phyloP scores from a whole-genome alignment of 2,329 filamentous ascomycete genomes.

The Penicillium corylophilum region DNA sequence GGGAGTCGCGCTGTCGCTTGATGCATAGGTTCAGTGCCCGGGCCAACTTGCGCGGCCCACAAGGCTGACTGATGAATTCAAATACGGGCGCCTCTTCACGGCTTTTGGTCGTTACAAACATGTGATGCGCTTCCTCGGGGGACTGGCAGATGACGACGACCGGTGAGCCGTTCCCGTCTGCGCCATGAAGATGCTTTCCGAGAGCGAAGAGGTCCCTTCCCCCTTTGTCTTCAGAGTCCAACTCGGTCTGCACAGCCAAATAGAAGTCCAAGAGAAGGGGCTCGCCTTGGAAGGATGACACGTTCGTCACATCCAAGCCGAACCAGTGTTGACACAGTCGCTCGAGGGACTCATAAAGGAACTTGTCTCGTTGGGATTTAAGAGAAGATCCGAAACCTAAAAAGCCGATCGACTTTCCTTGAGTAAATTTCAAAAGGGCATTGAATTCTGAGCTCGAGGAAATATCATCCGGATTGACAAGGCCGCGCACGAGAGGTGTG shows the following conservation, averaged over 20 bases:
- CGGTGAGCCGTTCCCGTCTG: constrained; percentile 14
- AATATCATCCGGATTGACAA: not conserved
- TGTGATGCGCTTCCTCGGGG: constrained; percentile 22
- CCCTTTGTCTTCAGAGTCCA: not conserved
- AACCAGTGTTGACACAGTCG: constrained; percentile 25
- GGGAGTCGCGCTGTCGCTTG: constrained; percentile 14
- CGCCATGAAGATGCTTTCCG: not conserved
- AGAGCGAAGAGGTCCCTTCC: not conserved
- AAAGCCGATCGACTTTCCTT: constrained; percentile 20
- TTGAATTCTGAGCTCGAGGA: not conserved
- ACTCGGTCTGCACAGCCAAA: constrained; percentile 12
- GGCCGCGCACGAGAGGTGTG: not conserved
- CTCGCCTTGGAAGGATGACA: constrained; percentile 1
- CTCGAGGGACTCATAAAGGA: constrained; percentile 17
- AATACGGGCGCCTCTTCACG: constrained; percentile 14
- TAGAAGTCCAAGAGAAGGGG: constrained; percentile 19
- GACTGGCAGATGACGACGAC: constrained; percentile 32
- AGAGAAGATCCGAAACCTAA: constrained; percentile 17
- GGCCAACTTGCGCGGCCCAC: constrained; percentile 36
- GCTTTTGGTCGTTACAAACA: constrained; percentile 16
- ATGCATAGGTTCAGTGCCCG: constrained; percentile 27
- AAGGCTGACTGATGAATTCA: constrained; percentile 37
- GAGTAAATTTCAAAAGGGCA: constrained; percentile 3
- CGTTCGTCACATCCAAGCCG: constrained; percentile 11
- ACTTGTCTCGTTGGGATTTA: constrained; percentile 12